Evolutionary conservation across 73 alveolate genomes (phyloP).

Genomic region (Paramecium octaurelia): DNA sequence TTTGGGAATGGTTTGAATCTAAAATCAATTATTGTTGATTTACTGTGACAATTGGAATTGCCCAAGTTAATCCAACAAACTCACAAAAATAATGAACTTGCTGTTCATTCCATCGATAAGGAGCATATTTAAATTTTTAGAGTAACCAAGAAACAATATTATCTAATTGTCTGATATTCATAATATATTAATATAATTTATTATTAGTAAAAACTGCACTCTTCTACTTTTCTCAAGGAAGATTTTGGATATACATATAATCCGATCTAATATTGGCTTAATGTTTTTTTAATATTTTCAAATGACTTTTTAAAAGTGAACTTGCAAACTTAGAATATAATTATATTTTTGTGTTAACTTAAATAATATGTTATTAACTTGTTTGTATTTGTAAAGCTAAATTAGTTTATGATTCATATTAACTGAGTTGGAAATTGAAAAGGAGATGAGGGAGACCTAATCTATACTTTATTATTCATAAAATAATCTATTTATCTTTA

Average conservation of each 20-base stretch:
- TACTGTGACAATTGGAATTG: conserved; percentile 14
- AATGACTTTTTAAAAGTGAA: no score
- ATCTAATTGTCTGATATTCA: conserved; percentile 47
- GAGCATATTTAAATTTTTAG: conserved; percentile 1
- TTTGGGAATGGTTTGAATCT: conserved; percentile 17
- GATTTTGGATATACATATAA: no score
- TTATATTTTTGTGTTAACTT: background rate
- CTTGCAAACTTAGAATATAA: background rate
- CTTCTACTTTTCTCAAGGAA: background rate
- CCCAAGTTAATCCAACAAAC: conserved; percentile 12
- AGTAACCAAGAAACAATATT: conserved; percentile 8
- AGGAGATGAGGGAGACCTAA: no score
- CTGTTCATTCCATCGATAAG: conserved; percentile 4
- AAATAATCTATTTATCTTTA: no score
- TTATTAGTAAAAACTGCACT: background rate
- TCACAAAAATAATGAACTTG: background rate
- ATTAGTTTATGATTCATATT: no score
- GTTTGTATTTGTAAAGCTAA: background rate
- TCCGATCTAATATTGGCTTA: background rate
- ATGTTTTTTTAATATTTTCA: background rate
- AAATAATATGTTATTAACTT: no score
- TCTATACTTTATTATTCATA: no score
- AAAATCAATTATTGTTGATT: background rate
- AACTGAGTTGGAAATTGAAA: background rate
- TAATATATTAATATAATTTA: background rate